phyloP scores from a whole-genome alignment of 2,329 filamentous ascomycete species.

The Ophidiomyces ophidiicola region DNA sequence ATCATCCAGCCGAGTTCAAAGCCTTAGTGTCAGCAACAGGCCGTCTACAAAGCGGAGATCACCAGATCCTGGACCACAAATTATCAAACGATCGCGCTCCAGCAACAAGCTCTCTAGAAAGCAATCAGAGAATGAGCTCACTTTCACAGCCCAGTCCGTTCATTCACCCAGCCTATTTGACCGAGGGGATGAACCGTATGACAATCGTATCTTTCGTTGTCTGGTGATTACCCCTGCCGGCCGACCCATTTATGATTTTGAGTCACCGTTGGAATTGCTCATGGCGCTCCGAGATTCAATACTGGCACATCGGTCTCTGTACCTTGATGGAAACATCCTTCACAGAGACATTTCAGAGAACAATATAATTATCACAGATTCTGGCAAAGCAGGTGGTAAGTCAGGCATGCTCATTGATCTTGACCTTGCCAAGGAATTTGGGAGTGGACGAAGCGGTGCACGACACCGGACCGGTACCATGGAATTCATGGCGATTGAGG shows the following conservation, averaged over 20 bases:
- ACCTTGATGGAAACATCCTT: constrained; percentile 25
- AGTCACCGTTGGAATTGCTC: constrained; percentile 25
- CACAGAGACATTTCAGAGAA: constrained; percentile 29
- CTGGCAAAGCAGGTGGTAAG: constrained; percentile 9
- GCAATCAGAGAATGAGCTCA: constrained; percentile 7
- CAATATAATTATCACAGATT: constrained; percentile 30
- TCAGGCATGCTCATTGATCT: constrained; percentile 28
- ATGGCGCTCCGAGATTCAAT: constrained; percentile 26
- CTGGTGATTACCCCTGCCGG: constrained; percentile 24
- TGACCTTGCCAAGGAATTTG: constrained; percentile 23
- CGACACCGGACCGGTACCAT: constrained; percentile 15
- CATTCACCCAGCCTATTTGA: constrained; percentile 5
- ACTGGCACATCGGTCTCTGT: constrained; percentile 28
- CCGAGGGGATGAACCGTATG: constrained; percentile 14
- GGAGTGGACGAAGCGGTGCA: constrained; percentile 12
- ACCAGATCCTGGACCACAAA: constrained; percentile 1
- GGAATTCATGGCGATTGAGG: constrained; percentile 28
- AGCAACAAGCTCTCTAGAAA: constrained; percentile 1
- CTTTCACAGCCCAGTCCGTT: constrained; percentile 1
- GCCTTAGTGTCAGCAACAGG: constrained; percentile 6
- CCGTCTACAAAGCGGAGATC: constrained; percentile 8
- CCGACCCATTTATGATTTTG: constrained; percentile 21
- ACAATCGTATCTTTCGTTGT: constrained; percentile 24
- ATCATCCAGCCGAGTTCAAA: neutral
- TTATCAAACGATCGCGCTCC: constrained; percentile 7